phyloP scores from a whole-genome alignment of 805 yeast genomes.

The Hanseniaspora clermontiae region DNA sequence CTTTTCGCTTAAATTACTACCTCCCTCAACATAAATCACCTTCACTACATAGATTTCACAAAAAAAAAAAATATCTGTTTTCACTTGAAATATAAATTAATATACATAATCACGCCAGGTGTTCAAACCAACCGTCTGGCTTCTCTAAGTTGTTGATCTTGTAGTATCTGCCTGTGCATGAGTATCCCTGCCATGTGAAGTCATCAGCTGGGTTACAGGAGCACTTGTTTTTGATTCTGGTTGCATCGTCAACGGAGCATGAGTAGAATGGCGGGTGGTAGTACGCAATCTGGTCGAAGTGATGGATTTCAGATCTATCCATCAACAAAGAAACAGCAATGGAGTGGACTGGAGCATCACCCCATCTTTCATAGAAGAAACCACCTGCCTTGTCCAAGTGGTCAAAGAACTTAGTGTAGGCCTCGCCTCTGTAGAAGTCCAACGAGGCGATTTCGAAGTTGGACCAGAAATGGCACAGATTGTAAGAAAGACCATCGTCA shows the following conservation, averaged over 20 bases:
- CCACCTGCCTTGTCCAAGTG: slow-evolving; percentile 72
- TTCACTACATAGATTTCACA: too few relatives aligned
- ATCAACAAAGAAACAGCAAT: slow-evolving; percentile 73
- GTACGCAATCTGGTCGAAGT: slow-evolving; percentile 77
- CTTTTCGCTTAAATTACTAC: too few relatives aligned
- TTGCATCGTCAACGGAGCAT: slow-evolving; percentile 57
- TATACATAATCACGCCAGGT: slow-evolving; percentile 19
- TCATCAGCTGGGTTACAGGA: slow-evolving; percentile 57
- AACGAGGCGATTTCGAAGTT: slow-evolving; percentile 74
- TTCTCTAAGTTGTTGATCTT: slow-evolving; percentile 42
- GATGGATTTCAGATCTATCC: slow-evolving; percentile 57
- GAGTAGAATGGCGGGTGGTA: slow-evolving; percentile 69
- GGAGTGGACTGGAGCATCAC: slow-evolving; percentile 87
- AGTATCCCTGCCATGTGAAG: slow-evolving; percentile 63
- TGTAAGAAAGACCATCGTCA: slow-evolving; percentile 59
- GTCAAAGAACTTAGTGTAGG: slow-evolving; percentile 59
- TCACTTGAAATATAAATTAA: not conserved
- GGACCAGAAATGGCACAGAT: slow-evolving; percentile 84
- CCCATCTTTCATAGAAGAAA: slow-evolving; percentile 90
- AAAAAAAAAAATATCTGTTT: too few relatives aligned
- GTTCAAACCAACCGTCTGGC: slow-evolving; percentile 55
- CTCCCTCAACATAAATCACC: too few relatives aligned
- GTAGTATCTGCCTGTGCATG: slow-evolving; percentile 57
- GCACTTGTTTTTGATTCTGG: slow-evolving; percentile 54
- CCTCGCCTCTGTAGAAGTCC: slow-evolving; percentile 61